These are phyloP conservation scores for Pythium biforme DNA, from an alignment of 352 stramenopile genomes.

Conservation along the genomic window DNA sequence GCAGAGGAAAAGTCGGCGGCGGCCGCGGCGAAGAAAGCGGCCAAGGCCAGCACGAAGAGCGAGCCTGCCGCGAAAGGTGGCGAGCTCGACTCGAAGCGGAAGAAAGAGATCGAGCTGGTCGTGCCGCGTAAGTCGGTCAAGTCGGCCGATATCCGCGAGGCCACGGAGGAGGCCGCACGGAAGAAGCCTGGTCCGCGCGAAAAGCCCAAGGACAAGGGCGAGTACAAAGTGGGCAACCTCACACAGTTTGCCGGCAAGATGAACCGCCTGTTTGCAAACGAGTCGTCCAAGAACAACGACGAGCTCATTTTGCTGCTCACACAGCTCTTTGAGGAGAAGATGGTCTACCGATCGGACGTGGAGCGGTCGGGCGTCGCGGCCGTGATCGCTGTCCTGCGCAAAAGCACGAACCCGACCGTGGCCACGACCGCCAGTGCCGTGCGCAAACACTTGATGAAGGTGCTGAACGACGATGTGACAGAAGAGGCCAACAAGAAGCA, in stretches of 20 bases:
- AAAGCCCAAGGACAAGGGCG: constrained; percentile 60
- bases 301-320: constrained; percentile 73
- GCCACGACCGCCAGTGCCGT: constrained; percentile 68
- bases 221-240: constrained; percentile 69
- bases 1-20: constrained; percentile 32
- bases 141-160: constrained; percentile 70
- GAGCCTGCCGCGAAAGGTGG: constrained; percentile 35
- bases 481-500: constrained; percentile 38
- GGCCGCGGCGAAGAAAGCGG: constrained; percentile 37
- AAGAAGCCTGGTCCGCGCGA: constrained; percentile 47
- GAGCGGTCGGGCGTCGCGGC: constrained; percentile 65
- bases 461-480: constrained; percentile 52
- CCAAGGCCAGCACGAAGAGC: constrained; percentile 33
- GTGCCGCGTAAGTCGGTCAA: constrained; percentile 78
- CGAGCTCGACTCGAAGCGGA: constrained; percentile 72
- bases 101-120: constrained; percentile 80
- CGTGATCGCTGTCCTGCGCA: constrained; percentile 64
- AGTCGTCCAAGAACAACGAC: constrained; percentile 77
- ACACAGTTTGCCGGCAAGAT: constrained; percentile 59
- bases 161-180: constrained; percentile 63
- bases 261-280: constrained; percentile 51
- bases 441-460: constrained; percentile 75
- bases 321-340: constrained; percentile 66
- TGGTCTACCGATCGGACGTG: constrained; percentile 68
- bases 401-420: constrained; percentile 68